Conservation (phyloP, 441 rosid species). For the Cnidoscolus chayamansa region DNA sequence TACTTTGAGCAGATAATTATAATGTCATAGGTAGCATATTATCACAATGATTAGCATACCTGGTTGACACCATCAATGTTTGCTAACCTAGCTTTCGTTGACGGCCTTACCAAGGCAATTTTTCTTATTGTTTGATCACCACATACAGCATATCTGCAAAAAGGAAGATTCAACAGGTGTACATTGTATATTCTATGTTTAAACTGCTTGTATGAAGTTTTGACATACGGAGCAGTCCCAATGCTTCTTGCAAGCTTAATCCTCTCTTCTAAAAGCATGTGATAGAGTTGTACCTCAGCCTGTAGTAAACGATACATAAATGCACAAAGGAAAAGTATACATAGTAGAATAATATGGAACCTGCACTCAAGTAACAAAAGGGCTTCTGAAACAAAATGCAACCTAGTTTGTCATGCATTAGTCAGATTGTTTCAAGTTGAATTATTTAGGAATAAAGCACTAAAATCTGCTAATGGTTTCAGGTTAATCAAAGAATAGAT, state of each 20-base stretch:
- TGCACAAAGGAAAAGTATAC: conserved; percentile 4
- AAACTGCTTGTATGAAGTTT: background rate
- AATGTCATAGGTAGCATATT: background rate
- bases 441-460: background rate
- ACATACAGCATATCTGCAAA: conserved; percentile 43
- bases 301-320: conserved; percentile 20
- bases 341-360: background rate
- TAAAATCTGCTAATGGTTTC: background rate
- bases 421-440: background rate
- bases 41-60: conserved; percentile 25
- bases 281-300: conserved; percentile 42
- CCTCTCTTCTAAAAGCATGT: conserved; percentile 46
- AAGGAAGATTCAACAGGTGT: conserved; percentile 5
- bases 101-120: conserved; percentile 45
- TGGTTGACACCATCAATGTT: conserved; percentile 56
- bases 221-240: conserved; percentile 55
- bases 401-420: background rate
- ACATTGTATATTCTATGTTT: conserved; percentile 3
- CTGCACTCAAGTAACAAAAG: background rate
- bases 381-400: background rate
- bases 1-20: background rate
- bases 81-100: conserved; percentile 48
- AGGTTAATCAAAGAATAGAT: background rate
- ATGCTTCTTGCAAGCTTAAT: conserved; percentile 42
- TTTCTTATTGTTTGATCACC: conserved; percentile 48